phyloP scores from a whole-genome alignment of 23 red algal genomes.

The Chondrus crispus region DNA sequence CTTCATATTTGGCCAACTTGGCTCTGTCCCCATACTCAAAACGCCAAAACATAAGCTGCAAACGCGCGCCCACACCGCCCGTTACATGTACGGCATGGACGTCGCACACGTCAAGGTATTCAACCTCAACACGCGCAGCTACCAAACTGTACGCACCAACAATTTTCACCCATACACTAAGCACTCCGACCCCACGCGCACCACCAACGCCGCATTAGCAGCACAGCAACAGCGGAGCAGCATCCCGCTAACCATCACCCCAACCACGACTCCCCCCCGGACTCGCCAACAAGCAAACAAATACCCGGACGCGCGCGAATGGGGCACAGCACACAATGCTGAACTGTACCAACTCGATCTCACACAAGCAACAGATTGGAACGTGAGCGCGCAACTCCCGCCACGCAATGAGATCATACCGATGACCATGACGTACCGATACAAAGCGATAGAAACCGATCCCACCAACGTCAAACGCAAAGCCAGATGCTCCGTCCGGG shows the following conservation, averaged over 20 bases:
- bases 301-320: conserved; percentile 1
- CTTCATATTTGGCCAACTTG: conserved; percentile 3
- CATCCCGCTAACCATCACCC: neutral
- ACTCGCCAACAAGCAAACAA: neutral
- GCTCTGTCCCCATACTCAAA: neutral
- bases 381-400: neutral
- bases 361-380: neutral
- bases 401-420: neutral
- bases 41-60: neutral
- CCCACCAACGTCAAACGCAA: neutral
- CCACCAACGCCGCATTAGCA: neutral
- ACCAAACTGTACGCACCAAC: neutral
- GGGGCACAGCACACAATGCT: neutral
- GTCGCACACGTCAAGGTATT: neutral
- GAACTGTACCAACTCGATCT: conserved; percentile 21
- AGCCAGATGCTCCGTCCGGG: conserved; percentile 6
- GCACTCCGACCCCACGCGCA: neutral
- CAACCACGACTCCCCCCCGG: neutral
- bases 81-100: neutral
- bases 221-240: neutral
- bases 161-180: conserved; percentile 6
- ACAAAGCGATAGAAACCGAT: neutral
- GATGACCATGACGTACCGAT: conserved; percentile 23
- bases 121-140: neutral
- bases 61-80: neutral